Conservation (phyloP, 345 rosid species). For the Eucalyptus tenuipes region DNA sequence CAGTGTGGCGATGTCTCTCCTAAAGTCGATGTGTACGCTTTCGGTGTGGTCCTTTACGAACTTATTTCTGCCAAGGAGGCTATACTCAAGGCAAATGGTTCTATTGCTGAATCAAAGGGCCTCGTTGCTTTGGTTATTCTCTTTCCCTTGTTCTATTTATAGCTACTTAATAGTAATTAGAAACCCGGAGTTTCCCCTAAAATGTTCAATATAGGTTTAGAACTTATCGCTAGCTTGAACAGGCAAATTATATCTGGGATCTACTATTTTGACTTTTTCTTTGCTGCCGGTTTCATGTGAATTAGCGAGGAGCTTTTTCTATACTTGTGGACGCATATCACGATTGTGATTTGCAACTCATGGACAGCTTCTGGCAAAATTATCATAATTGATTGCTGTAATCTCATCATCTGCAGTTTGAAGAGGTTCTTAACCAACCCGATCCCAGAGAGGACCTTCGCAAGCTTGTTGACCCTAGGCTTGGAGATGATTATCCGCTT, state of each 20-base stretch:
- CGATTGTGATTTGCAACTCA: neutral
- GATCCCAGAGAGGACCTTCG: slow-evolving; percentile 49
- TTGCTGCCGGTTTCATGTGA: neutral
- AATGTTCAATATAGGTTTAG: neutral
- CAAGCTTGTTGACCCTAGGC: slow-evolving; percentile 61
- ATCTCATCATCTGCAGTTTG: slow-evolving; percentile 36
- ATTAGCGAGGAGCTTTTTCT: neutral
- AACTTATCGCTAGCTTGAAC: neutral
- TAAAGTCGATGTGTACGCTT: slow-evolving; percentile 87
- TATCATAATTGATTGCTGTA: neutral
- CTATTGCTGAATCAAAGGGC: slow-evolving; percentile 51
- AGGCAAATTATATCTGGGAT: neutral
- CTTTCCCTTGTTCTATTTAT: neutral
- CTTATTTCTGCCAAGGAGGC: slow-evolving; percentile 91
- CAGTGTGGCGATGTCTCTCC: slow-evolving; percentile 82
- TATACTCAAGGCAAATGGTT: slow-evolving; percentile 39
- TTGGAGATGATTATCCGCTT: slow-evolving; percentile 57
- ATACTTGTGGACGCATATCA: neutral
- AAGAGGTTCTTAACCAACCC: slow-evolving; percentile 45
- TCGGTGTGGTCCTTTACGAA: slow-evolving; percentile 93
- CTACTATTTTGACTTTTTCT: neutral
- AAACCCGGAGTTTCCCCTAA: neutral
- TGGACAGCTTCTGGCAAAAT: neutral
- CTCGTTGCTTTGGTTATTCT: slow-evolving; percentile 71
- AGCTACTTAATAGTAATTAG: neutral